Conservation (phyloP, 225 moss, liverwort and hornwort genomes). For the Pleurozium schreberi region DNA sequence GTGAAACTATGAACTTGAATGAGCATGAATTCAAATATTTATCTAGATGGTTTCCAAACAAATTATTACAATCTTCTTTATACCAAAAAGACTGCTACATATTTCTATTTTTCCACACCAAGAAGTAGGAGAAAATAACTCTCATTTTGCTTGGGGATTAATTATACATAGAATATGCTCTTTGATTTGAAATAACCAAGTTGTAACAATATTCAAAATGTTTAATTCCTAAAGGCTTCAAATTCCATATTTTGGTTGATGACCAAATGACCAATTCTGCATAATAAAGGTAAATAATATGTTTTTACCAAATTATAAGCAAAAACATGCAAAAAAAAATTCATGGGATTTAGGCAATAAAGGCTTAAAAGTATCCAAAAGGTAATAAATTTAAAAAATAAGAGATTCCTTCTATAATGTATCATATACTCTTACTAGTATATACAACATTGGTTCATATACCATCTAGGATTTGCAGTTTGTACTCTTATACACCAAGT, state of each 20-base stretch:
- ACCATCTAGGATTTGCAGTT: neutral
- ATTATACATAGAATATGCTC: neutral
- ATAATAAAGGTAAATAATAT: neutral
- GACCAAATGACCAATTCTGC: neutral
- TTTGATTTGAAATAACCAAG: neutral
- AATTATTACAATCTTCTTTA: neutral
- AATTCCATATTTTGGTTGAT: neutral
- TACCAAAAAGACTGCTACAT: neutral
- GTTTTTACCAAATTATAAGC: neutral
- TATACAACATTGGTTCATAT: neutral
- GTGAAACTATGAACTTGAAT: neutral
- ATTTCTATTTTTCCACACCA: neutral
- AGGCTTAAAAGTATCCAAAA: neutral
- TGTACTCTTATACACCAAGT: neutral
- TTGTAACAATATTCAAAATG: neutral
- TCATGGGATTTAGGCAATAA: neutral
- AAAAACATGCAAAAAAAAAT: neutral
- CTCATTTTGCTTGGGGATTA: neutral
- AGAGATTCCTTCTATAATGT: neutral
- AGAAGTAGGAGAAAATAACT: neutral
- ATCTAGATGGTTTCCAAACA: neutral
- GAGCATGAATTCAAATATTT: neutral
- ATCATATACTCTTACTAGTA: neutral
- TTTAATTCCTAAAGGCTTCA: neutral
- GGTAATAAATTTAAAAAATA: neutral